Evolutionary conservation across 805 yeast genomes (phyloP).

Genomic region (Candida boleticola): DNA sequence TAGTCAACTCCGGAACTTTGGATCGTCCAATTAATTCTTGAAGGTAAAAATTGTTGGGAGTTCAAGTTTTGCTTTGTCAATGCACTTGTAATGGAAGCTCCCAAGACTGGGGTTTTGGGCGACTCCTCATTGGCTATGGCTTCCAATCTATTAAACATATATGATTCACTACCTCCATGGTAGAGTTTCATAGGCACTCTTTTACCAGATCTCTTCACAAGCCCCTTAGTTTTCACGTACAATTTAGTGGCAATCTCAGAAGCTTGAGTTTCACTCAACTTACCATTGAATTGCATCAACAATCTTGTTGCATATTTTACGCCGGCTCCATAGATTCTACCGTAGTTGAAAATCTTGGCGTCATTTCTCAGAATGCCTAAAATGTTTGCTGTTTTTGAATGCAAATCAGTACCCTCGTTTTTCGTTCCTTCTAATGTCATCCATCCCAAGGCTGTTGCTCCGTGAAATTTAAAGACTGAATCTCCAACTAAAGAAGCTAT

Average conservation of each 20-base stretch:
- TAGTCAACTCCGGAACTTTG: slow-evolving; percentile 98
- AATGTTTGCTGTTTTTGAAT: slow-evolving; percentile 88
- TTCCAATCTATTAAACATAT: slow-evolving; percentile 86
- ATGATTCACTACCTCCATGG: slow-evolving; percentile 92
- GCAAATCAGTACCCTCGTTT: slow-evolving; percentile 87
- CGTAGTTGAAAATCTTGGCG: slow-evolving; percentile 94
- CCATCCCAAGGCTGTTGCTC: slow-evolving; percentile 98
- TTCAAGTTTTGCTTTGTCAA: slow-evolving; percentile 62
- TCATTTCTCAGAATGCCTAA: slow-evolving; percentile 86
- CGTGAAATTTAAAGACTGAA: slow-evolving; percentile 83
- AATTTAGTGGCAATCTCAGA: slow-evolving; percentile 58
- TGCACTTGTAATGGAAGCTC: slow-evolving; percentile 91
- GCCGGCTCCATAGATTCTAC: slow-evolving; percentile 98
- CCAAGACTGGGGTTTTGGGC: slow-evolving; percentile 88
- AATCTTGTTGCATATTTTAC: slow-evolving; percentile 83
- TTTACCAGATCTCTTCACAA: slow-evolving; percentile 11
- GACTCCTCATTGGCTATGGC: slow-evolving; percentile 75
- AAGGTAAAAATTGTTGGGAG: slow-evolving; percentile 71
- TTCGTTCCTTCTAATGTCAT: slow-evolving; percentile 98
- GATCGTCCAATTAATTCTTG: slow-evolving; percentile 95
- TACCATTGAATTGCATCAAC: slow-evolving; percentile 78
- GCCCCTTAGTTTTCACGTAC: slow-evolving; percentile 84
- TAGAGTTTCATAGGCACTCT: slow-evolving; percentile 40
- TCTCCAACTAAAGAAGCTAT: slow-evolving; percentile 95
- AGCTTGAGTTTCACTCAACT: slow-evolving; percentile 66